Evolutionary conservation across 805 yeast genomes (phyloP).

Genomic region (Saturnispora sekii): DNA sequence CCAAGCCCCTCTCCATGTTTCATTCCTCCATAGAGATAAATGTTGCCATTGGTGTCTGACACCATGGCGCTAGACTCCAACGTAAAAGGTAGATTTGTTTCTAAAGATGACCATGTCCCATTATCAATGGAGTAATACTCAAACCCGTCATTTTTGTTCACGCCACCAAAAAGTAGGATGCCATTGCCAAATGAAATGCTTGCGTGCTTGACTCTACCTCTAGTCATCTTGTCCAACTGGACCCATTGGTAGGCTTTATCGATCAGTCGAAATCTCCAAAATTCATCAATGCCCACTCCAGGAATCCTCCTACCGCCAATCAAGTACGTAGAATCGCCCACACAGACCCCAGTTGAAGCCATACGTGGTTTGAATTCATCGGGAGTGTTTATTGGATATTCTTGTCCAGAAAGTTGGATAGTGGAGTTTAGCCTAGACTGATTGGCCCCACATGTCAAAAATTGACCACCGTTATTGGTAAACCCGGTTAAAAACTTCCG

Average conservation of each 20-base stretch:
- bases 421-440: slow-evolving; percentile 22
- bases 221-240: slow-evolving; percentile 29
- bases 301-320: slow-evolving; percentile 69
- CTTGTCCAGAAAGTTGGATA: slow-evolving; percentile 5
- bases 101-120: slow-evolving; percentile 7
- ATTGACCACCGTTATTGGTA: slow-evolving; percentile 12
- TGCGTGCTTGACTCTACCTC: slow-evolving; percentile 43
- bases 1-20: slow-evolving; percentile 5
- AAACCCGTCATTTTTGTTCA: slow-evolving; percentile 4
- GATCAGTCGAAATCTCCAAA: slow-evolving; percentile 29
- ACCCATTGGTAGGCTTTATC: slow-evolving; percentile 30
- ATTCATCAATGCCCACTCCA: slow-evolving; percentile 32
- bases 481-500: slow-evolving; percentile 33
- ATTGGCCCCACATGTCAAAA: slow-evolving; percentile 34
- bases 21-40: slow-evolving; percentile 43
- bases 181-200: slow-evolving; percentile 24
- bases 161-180: slow-evolving; percentile 47
- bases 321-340: slow-evolving; percentile 22
- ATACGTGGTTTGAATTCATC: slow-evolving; percentile 6
- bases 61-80: slow-evolving; percentile 5
- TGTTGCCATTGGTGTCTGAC: slow-evolving; percentile 17
- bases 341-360: slow-evolving; percentile 3
- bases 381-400: neutral
- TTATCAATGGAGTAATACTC: slow-evolving; percentile 18
- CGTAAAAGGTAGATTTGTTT: neutral